These are phyloP conservation scores for Xylariaceae sp. DNA, from an alignment of 2,329 filamentous ascomycete genomes.

Conservation along the genomic window DNA sequence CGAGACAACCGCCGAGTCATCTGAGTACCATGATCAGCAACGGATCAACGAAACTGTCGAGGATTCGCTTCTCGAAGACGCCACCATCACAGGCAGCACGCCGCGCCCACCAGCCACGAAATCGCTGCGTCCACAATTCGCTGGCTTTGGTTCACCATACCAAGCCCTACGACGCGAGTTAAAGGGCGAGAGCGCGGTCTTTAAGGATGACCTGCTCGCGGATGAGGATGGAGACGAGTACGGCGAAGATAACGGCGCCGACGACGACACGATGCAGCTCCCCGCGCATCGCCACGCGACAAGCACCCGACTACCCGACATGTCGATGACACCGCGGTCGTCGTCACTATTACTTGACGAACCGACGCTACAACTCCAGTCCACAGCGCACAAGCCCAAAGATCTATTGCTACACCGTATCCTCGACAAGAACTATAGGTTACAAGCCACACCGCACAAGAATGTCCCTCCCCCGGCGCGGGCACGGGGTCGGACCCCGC, in stretches of 20 bases:
- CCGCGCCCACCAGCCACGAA: slow-evolving; percentile 64
- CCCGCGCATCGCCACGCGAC: slow-evolving; percentile 59
- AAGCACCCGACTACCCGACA: slow-evolving; percentile 63
- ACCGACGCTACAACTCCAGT: slow-evolving; percentile 34
- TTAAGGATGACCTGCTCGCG: slow-evolving; percentile 40
- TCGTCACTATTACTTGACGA: slow-evolving; percentile 61
- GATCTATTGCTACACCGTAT: slow-evolving; percentile 88
- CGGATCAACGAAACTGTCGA: slow-evolving; percentile 56
- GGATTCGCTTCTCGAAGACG: slow-evolving; percentile 72
- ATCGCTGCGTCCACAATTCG: slow-evolving; percentile 54
- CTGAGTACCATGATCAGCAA: slow-evolving; percentile 46
- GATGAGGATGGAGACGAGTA: slow-evolving; percentile 47
- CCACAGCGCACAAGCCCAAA: slow-evolving; percentile 50
- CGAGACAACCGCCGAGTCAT: slow-evolving; percentile 44
- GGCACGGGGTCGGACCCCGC: slow-evolving; percentile 37
- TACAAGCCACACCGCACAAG: slow-evolving; percentile 89
- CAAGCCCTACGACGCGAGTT: slow-evolving; percentile 75
- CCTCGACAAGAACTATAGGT: slow-evolving; percentile 93
- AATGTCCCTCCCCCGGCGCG: slow-evolving; percentile 37
- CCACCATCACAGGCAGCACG: slow-evolving; percentile 71
- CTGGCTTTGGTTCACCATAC: slow-evolving; percentile 77
- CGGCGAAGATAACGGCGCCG: slow-evolving; percentile 47
- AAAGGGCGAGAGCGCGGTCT: slow-evolving; percentile 50
- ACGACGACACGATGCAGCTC: slow-evolving; percentile 52
- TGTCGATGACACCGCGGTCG: slow-evolving; percentile 67